Conservation (phyloP, 2,329 filamentous ascomycete genomes). For the Aspergillus fructus region DNA sequence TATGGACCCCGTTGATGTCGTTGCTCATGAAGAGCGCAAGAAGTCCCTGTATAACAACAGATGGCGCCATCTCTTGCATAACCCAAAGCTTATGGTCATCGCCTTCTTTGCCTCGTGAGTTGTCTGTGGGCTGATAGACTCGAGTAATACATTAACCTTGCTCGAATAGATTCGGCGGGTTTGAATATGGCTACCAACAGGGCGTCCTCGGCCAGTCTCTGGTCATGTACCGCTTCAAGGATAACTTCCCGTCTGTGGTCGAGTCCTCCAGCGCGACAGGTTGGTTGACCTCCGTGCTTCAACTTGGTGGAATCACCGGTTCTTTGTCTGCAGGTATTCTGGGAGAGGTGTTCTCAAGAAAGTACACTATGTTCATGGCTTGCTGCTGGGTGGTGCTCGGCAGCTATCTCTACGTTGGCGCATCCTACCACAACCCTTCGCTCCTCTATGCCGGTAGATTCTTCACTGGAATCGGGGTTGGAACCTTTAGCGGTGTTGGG, state of each 20-base stretch:
- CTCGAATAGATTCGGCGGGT: conserved; percentile 41
- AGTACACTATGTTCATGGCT: conserved; percentile 53
- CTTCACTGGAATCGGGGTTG: conserved; percentile 32
- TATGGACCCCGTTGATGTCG: neutral
- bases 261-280: conserved; percentile 39
- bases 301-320: conserved; percentile 49
- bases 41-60: neutral
- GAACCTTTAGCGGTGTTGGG: conserved; percentile 36
- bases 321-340: conserved; percentile 47
- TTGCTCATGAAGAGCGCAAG: neutral
- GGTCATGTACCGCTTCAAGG: conserved; percentile 52
- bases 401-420: conserved; percentile 36
- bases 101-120: conserved; percentile 49
- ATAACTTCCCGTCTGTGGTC: conserved; percentile 47
- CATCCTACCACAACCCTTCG: conserved; percentile 23
- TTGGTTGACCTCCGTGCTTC: conserved; percentile 53
- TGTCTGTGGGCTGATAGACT: too few relatives aligned
- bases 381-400: conserved; percentile 49
- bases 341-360: conserved; percentile 52
- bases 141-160: too few relatives aligned
- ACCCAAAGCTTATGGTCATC: conserved; percentile 52
- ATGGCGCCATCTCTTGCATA: conserved; percentile 22
- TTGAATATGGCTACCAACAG: conserved; percentile 52
- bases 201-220: conserved; percentile 45
- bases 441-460: conserved; percentile 29